A percentile compares a stretch with the other conserved stretches of the same genome.
Conservation (phyloP, 1,284 basidiomycete species). For the Pseudozyma hubeiensis region DNA sequence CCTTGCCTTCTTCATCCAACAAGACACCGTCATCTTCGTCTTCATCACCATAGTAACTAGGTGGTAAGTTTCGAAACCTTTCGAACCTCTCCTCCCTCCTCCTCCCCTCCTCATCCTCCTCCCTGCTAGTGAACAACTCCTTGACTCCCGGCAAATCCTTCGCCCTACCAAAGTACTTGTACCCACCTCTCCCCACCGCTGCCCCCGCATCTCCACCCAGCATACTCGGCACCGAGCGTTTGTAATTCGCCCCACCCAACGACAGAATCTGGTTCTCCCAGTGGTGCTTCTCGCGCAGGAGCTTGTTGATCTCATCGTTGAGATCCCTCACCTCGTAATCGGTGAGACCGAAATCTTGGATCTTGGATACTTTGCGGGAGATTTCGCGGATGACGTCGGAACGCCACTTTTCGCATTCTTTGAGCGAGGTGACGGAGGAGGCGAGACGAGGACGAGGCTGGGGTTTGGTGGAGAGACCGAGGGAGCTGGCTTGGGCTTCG, state of each 20-base stretch:
- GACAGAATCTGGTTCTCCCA: slow-evolving; percentile 98
- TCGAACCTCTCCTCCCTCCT: slow-evolving; percentile 80
- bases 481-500: slow-evolving; percentile 93
- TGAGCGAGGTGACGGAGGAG: slow-evolving; percentile 85
- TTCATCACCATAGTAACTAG: slow-evolving; percentile 89
- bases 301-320: slow-evolving; percentile 97
- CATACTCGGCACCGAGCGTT: slow-evolving; percentile 85
- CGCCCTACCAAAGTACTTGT: slow-evolving; percentile 99
- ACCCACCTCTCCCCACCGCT: slow-evolving; percentile 85
- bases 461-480: slow-evolving; percentile 80
- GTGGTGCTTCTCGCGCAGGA: slow-evolving; percentile 92
- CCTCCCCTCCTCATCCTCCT: slow-evolving; percentile 85
- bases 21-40: slow-evolving; percentile 83
- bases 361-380: slow-evolving; percentile 94
- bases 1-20: slow-evolving; percentile 68
- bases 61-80: slow-evolving; percentile 87
- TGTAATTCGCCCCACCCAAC: slow-evolving; percentile 95
- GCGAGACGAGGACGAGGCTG: slow-evolving; percentile 90
- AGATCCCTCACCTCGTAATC: slow-evolving; percentile 96
- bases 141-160: slow-evolving; percentile 95
- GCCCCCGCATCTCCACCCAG: slow-evolving; percentile 90
- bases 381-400: slow-evolving; percentile 95
- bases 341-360: slow-evolving; percentile 91
- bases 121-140: slow-evolving; percentile 81
- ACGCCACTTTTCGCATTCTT: slow-evolving; percentile 94